phyloP scores from a whole-genome alignment of 768 basidiomycete species.

The Phaeotremella skinneri region DNA sequence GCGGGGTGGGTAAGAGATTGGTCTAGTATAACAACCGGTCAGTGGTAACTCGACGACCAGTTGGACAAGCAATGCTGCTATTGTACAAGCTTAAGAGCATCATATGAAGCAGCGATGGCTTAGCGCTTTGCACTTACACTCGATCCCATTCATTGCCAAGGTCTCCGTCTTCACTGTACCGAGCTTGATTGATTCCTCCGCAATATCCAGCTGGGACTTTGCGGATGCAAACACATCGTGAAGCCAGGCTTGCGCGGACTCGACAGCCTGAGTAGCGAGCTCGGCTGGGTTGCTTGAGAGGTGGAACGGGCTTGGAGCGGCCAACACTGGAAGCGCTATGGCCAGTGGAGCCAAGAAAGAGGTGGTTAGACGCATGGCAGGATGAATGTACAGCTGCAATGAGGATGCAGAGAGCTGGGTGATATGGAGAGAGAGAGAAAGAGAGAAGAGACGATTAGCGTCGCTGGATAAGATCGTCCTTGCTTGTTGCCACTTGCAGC shows the following conservation, averaged over 20 bases:
- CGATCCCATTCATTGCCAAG: conserved; percentile 30
- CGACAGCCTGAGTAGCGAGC: conserved; percentile 40
- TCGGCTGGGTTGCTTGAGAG: conserved; percentile 25
- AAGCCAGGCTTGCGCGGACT: conserved; percentile 35
- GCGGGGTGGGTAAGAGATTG: conserved; percentile 47
- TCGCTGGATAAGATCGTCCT: too few relatives aligned
- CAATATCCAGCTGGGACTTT: conserved; percentile 24
- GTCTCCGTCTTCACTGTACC: conserved; percentile 25
- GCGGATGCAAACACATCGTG: conserved; percentile 18
- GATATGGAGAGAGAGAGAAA: background rate
- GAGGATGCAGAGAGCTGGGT: too few relatives aligned
- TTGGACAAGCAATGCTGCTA: background rate
- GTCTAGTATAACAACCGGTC: too few relatives aligned
- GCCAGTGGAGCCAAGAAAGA: conserved; percentile 12
- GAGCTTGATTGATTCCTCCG: background rate
- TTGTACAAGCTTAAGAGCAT: background rate
- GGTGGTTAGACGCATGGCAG: conserved; percentile 12
- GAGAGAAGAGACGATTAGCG: conserved; percentile 16
- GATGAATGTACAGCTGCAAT: background rate
- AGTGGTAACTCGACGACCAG: too few relatives aligned
- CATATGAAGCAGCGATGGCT: background rate
- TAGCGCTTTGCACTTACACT: conserved; percentile 45
- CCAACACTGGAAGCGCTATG: conserved; percentile 9
- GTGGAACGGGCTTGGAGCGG: conserved; percentile 22
- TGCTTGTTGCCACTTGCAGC: too few relatives aligned